A percentile compares a stretch with the other conserved stretches of the same genome.
phyloP scores from a whole-genome alignment of 495 filamentous ascomycete species.

The Trypethelium eluteriae region DNA sequence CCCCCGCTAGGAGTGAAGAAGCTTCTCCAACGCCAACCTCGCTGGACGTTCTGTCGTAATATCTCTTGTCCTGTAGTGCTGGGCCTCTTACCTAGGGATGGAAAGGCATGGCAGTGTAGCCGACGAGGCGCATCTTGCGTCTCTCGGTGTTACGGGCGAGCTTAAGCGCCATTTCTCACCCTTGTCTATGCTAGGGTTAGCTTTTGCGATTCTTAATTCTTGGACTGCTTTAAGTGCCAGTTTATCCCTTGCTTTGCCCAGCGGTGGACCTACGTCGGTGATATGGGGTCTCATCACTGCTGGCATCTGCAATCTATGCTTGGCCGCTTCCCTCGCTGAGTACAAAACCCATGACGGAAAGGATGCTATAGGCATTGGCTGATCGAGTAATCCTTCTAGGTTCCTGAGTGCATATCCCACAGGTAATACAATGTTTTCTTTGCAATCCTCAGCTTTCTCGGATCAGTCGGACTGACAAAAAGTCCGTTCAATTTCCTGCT shows the following conservation, averaged over 20 bases:
- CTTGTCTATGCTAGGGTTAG: constrained; percentile 52
- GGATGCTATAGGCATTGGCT: neutral
- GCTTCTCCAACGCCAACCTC: neutral
- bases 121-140: constrained; percentile 35
- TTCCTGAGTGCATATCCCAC: constrained; percentile 65
- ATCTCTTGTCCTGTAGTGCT: neutral
- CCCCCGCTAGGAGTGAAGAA: neutral
- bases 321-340: constrained; percentile 63
- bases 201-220: constrained; percentile 54
- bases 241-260: constrained; percentile 46
- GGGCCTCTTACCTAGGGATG: neutral
- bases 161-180: constrained; percentile 41
- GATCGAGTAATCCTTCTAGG: neutral
- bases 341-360: constrained; percentile 24
- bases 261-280: constrained; percentile 47
- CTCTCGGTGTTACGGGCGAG: constrained; percentile 34
- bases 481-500: too few species aligned
- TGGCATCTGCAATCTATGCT: constrained; percentile 62
- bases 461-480: neutral
- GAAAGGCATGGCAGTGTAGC: constrained; percentile 21
- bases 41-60: neutral
- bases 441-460: neutral
- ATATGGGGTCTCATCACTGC: constrained; percentile 60
- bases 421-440: neutral
- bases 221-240: constrained; percentile 52